Percentiles rank a stretch among this genome's conserved stretches.
Conservation (phyloP, 306 rosid species). For the Lathyrus tuberosus region DNA sequence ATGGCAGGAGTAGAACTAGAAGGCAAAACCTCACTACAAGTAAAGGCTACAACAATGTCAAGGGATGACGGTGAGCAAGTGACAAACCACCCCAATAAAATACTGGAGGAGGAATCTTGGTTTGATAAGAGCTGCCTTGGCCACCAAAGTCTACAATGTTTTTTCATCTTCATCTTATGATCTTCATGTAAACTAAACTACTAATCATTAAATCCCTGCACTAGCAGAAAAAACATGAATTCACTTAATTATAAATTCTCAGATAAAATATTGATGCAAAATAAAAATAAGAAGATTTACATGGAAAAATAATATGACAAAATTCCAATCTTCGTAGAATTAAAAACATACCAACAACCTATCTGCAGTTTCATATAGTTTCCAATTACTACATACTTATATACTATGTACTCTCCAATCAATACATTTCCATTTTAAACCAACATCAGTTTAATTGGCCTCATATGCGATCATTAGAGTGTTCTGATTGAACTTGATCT, state of each 20-base stretch:
- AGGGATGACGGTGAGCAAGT: constrained; percentile 62
- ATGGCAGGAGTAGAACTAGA: constrained; percentile 48
- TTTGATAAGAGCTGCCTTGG: constrained; percentile 65
- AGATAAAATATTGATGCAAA: constrained; percentile 8
- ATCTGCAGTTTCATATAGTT: not conserved
- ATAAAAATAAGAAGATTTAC: constrained; percentile 21
- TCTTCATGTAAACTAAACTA: constrained; percentile 32
- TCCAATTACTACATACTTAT: not conserved
- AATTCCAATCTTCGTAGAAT: constrained; percentile 1
- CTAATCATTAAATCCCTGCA: constrained; percentile 44
- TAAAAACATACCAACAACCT: constrained; percentile 5
- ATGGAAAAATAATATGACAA: constrained; percentile 17
- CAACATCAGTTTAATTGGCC: not conserved
- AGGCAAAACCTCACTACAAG: constrained; percentile 50
- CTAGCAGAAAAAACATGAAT: constrained; percentile 18
- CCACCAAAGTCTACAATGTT: constrained; percentile 94
- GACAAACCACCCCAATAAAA: constrained; percentile 88
- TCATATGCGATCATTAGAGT: not conserved
- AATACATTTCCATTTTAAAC: constrained; percentile 13
- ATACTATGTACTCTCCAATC: not conserved
- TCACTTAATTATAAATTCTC: constrained; percentile 16
- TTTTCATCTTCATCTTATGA: constrained; percentile 51
- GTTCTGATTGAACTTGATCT: not conserved
- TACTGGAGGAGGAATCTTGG: constrained; percentile 49
- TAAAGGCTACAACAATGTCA: constrained; percentile 75